Base-by-base conservation (phyloP, 2,329 filamentous ascomycete genomes). In the Diplodia intermedia region DNA sequence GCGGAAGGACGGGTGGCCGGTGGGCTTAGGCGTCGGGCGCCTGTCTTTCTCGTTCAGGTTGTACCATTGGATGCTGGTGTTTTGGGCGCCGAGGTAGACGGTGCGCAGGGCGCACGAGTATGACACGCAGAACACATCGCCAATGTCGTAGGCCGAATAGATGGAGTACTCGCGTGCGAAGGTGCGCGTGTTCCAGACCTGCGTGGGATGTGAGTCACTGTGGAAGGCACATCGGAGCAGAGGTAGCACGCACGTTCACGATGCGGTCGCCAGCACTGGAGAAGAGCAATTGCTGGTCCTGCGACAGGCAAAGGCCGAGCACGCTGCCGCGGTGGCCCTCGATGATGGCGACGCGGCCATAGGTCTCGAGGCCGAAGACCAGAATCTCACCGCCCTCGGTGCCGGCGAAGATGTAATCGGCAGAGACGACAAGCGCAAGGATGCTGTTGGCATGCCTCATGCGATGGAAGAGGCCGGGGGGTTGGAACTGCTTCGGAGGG, bases 21-120 rank as follows among this genome's bases (percentile, higher is more conserved):
- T 84, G 9, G 88, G 89, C 69, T 88, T 88, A 63, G 86, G 88
- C 4, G 83, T 81, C 20, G 86, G 90, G 72, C 85, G 82, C 26
- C 85, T 80, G 36, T 85, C 83, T 29, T 88, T 86, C 70, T 92
- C 87, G 73, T 87, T 87, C 67, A 97, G 82, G 71, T 89, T 86
- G 73, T 93, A 91, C 95, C 95, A 99, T 84, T 97, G 94, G 65
- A 97, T 95, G 49, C 91, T 93, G 8, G 93, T 95, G 76, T 98
- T 97, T 77, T 98, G 95, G 0, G 93, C 92, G 68, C 95, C 95
- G 53, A 97, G 87, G 78, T 97, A 98, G 4, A 97, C 86, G 0
- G 91, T 97, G 72, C 94, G 87, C 73, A 92, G 85, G 72, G 89
- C 86, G 7, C 88, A 82, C 4, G 93, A 97, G 79, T 97, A 97